Evolutionary conservation across 345 rosid species (phyloP).

Genomic region (Trapa bicornis): DNA sequence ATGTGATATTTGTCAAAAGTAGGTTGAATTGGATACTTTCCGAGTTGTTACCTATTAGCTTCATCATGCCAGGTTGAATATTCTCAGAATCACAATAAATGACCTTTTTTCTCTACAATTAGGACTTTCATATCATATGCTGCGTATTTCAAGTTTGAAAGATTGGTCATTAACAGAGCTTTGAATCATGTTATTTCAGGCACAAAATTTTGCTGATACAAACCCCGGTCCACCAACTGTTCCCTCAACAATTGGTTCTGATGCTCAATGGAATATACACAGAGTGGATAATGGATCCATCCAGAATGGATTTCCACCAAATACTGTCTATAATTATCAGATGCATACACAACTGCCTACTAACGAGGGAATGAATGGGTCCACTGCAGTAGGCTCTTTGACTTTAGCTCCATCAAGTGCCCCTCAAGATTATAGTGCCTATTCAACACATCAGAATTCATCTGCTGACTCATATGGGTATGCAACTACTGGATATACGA

Average conservation of each 20-base stretch:
- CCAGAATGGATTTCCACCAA: slow-evolving; percentile 45
- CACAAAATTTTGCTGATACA: slow-evolving; percentile 47
- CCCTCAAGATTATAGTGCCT: slow-evolving; percentile 55
- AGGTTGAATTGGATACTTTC: not conserved
- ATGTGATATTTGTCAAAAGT: not conserved
- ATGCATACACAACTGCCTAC: slow-evolving; percentile 39
- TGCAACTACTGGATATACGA: slow-evolving; percentile 57
- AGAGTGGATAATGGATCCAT: slow-evolving; percentile 37
- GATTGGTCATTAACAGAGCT: not conserved
- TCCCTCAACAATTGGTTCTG: slow-evolving; percentile 30
- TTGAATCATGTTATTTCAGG: slow-evolving; percentile 19
- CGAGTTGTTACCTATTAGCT: slow-evolving; percentile 22
- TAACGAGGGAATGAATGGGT: slow-evolving; percentile 37
- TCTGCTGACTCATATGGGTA: slow-evolving; percentile 49
- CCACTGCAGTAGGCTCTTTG: slow-evolving; percentile 46
- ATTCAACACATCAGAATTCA: slow-evolving; percentile 45
- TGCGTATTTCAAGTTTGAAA: not conserved
- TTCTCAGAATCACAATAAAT: not conserved
- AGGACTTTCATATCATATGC: not conserved
- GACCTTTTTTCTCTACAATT: not conserved
- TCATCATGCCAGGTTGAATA: not conserved
- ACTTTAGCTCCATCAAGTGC: slow-evolving; percentile 41
- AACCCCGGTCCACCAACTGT: slow-evolving; percentile 44
- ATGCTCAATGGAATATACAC: slow-evolving; percentile 39
- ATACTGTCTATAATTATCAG: slow-evolving; percentile 36